phyloP scores from a whole-genome alignment of 257 asterid species.

The Solanum bulbocastanum region DNA sequence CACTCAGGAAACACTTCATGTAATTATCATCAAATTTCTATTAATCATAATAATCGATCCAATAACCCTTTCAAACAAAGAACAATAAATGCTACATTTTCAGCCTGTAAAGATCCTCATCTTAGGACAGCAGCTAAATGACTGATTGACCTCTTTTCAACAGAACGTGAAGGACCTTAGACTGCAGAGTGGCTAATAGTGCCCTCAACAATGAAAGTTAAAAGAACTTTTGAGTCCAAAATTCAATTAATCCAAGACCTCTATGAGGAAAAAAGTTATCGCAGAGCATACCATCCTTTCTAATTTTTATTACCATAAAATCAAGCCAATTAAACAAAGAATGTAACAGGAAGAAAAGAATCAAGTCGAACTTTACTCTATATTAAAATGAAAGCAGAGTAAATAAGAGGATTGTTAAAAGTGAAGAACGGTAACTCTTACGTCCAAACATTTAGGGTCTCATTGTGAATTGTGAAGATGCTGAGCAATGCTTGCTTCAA shows the following conservation, averaged over 20 bases:
- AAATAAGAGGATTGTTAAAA: neutral
- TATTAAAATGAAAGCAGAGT: neutral
- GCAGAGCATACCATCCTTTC: neutral
- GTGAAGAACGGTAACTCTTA: conserved; percentile 20
- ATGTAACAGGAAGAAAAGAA: neutral
- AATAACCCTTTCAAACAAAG: neutral
- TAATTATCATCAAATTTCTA: neutral
- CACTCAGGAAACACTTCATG: neutral
- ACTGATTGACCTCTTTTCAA: neutral
- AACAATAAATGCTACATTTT: neutral
- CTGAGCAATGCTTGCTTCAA: conserved; percentile 72
- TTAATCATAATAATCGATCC: neutral
- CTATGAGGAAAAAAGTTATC: neutral
- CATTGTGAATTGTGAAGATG: conserved; percentile 84
- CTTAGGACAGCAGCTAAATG: neutral
- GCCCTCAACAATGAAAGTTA: neutral
- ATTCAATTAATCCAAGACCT: neutral
- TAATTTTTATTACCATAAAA: neutral
- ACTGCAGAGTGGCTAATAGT: neutral
- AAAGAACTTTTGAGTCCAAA: neutral
- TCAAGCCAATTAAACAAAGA: neutral
- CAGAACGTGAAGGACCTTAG: neutral
- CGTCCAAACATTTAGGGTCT: conserved; percentile 99
- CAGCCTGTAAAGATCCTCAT: neutral
- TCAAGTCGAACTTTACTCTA: neutral